phyloP scores from a whole-genome alignment of 495 filamentous ascomycete genomes.

The Glutinoglossum americanum region DNA sequence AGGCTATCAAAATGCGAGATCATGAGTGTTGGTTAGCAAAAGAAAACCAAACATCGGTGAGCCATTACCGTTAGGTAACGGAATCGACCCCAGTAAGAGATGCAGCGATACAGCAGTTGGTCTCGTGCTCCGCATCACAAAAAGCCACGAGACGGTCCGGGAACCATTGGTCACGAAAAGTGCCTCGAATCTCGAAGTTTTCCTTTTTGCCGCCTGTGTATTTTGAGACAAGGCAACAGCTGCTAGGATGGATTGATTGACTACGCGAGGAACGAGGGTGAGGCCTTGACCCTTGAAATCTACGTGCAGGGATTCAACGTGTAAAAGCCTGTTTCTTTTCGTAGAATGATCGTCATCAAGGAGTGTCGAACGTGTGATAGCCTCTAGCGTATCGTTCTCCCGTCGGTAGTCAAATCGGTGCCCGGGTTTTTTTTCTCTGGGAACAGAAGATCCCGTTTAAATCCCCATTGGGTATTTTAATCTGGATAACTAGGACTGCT shows the following conservation, averaged over 20 bases:
- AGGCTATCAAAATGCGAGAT: background rate
- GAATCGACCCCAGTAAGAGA: background rate
- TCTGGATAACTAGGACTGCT: too few species aligned
- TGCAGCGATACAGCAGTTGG: background rate
- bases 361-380: too few species aligned
- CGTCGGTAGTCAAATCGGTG: too few species aligned
- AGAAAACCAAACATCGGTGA: background rate
- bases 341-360: too few species aligned
- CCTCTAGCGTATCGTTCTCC: too few species aligned
- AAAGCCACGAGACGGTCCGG: background rate
- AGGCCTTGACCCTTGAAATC: too few species aligned
- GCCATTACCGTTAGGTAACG: slow-evolving; percentile 1
- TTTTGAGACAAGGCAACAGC: background rate
- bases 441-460: too few species aligned
- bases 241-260: background rate
- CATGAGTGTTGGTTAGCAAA: background rate
- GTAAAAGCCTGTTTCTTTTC: too few species aligned
- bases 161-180: background rate
- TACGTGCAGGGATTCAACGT: too few species aligned
- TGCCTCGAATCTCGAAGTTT: background rate
- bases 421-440: too few species aligned
- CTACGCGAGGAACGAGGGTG: background rate
- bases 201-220: background rate
- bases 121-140: background rate
- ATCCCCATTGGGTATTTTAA: too few species aligned